These are phyloP conservation scores for Coelastrella sp. DNA, from an alignment of 139 green algal genomes.

Conservation along the genomic window DNA sequence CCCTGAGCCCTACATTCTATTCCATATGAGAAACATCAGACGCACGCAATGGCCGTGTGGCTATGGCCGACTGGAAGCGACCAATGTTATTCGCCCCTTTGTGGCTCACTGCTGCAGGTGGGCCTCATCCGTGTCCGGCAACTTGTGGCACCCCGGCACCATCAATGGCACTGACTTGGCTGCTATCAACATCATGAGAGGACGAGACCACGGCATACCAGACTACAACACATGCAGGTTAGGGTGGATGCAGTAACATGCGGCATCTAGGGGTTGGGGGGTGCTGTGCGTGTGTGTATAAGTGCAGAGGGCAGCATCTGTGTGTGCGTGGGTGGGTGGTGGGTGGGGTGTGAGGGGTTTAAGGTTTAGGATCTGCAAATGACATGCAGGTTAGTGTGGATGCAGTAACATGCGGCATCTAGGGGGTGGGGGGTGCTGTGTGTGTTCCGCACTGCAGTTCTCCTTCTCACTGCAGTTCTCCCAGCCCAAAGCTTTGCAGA, in stretches of 20 bases:
- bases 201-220: constrained; percentile 61
- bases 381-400: constrained; percentile 26
- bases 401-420: no score
- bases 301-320: not conserved
- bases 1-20: no score
- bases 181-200: constrained; percentile 58
- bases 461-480: not conserved
- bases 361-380: no score
- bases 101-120: not conserved
- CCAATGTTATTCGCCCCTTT: not conserved
- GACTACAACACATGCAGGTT: constrained; percentile 56
- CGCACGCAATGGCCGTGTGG: not conserved
- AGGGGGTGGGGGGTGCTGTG: no score
- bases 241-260: not conserved
- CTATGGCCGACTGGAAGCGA: not conserved
- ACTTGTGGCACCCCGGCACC: constrained; percentile 32
- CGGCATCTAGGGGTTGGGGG: no score
- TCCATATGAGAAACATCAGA: no score
- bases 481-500: constrained; percentile 13
- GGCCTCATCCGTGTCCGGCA: constrained; percentile 36
- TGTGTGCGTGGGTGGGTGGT: no score
- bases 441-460: no score
- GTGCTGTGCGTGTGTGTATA: not conserved
- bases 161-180: constrained; percentile 52
- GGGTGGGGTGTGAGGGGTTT: no score